A percentile compares a stretch with the other conserved stretches of the same genome.
Evolutionary conservation across 2,329 filamentous ascomycete genomes (phyloP).

Genomic region (Botrytis byssoidea): DNA sequence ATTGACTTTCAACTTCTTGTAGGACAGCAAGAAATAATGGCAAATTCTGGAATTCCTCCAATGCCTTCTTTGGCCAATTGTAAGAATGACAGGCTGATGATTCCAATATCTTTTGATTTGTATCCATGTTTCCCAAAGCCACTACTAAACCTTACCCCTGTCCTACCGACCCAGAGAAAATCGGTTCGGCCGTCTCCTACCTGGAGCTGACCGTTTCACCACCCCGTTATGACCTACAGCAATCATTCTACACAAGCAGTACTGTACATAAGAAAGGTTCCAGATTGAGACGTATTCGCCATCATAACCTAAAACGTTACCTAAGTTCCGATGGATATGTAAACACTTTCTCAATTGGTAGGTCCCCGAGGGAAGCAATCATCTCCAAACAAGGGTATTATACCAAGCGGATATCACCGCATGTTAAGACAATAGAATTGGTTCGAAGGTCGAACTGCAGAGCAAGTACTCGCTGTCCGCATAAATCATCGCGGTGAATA

Average conservation of each 20-base stretch:
- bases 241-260: background rate
- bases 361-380: background rate
- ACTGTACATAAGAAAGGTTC: background rate
- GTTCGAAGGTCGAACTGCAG: background rate
- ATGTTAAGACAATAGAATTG: background rate
- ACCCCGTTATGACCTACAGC: background rate
- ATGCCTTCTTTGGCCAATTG: background rate
- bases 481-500: background rate
- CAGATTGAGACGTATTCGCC: background rate
- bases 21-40: background rate
- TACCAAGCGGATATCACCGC: background rate
- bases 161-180: background rate
- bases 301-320: background rate
- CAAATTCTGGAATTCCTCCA: background rate
- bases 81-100: background rate
- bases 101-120: too few relatives aligned
- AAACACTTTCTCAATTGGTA: background rate
- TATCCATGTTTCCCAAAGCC: background rate
- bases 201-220: constrained; percentile 6
- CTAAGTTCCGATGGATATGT: background rate
- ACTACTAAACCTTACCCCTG: background rate
- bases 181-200: background rate
- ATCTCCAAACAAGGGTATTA: background rate
- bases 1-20: background rate
- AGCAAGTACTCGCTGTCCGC: background rate